Base-by-base conservation (phyloP, 805 yeast genomes). In the Scheffersomyces ergatensis region DNA sequence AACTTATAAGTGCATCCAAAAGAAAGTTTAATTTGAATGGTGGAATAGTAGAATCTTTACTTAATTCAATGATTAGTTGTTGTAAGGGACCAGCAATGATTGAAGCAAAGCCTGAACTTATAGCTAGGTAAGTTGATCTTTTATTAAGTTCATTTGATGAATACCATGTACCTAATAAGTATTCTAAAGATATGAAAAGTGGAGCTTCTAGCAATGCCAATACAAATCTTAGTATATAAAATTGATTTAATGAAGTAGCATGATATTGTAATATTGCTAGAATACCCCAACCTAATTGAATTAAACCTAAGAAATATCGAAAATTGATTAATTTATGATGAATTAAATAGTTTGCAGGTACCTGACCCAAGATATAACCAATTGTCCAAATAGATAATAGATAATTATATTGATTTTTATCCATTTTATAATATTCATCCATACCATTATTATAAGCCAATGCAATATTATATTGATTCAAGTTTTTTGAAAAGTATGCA, bases 121-220 rank as follows among this genome's bases (percentile, higher is more conserved):
- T 47, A 0, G 65, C 60, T 41, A 62, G 58, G 33, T 48, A 54
- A 3, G 65, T 51, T 7, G 63, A 50, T 35, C 67, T 42, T 25
- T 53, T 55, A 15, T 57, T 44, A 25, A 61, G 40, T 34, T 61
- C 66, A 14, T 33, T 37, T 2, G 54, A 49, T 2, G 54, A 42
- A 36, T 58, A 58, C 40, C 53, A 51, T n/a, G 55, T 50, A 15
- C 65, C 65, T 8, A 61, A 52, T 35, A 78, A 58, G 47, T 76
- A 80, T 48, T 80, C 83, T 40, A 78, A 67, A 17, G 78, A 78
- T 4, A 88, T 83, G 53, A 74, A 74, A 46, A 65, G 72, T 0
- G 77, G 78, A 14, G 74, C 62, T 42, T 74, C 79, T 11, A 63
- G 47, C 18, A 76, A 50, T 1, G 79, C 80, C 17, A 72, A 40